Evolutionary conservation across 2,329 filamentous ascomycete species (phyloP), one percentile per base, ranked within the genome.

Genomic region (Verticillium dahliae): DNA sequence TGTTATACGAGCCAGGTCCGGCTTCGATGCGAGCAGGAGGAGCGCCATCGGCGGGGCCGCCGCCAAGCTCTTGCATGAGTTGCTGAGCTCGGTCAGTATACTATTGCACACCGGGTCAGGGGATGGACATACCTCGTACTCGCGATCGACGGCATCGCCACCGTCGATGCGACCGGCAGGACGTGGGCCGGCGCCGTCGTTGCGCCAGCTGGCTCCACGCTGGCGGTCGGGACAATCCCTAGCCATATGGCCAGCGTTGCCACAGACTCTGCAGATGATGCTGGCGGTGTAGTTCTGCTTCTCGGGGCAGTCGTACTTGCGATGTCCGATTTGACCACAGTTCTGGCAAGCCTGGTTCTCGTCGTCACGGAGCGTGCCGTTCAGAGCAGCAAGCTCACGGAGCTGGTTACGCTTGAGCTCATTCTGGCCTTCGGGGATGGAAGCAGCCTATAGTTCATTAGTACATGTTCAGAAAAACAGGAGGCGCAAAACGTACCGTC

Each of bases 321-420:
- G 90, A 77, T 99, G 95, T 64, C 95, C 95, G 67, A 99, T 99
- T 83, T 98, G 92, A 69, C 95, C 95, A 77, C 91, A 99, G 81
- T 99, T 99, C 80, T 99, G 95, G 79, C 95, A 99, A 67, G 95
- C 95, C 76, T 99, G 95, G 77, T 99, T 99, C 75, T 99, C 95
- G 71, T 99, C 95, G 73, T 99, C 95, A 81, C 95, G 94, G 22
- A 99, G 88, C 9, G 95, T 99, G 85, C 95, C 95, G 86, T 99
- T 99, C 70, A 99, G 90, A 33, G 95, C 92, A 54, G 95, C 95
- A 67, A 99, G 90, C 76, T 99, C 95, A 78, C 95, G 91, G 62
- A 99, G 90, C 78, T 99, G 95, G 78, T 98, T 98, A 61, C 95
- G 89, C 85, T 99, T 99, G 71, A 99, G 88, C 77, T 98, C 95